Percentiles rank a stretch among this genome's conserved stretches.
Evolutionary conservation across 306 rosid species (phyloP).

Genomic region (Vigna hirtella): DNA sequence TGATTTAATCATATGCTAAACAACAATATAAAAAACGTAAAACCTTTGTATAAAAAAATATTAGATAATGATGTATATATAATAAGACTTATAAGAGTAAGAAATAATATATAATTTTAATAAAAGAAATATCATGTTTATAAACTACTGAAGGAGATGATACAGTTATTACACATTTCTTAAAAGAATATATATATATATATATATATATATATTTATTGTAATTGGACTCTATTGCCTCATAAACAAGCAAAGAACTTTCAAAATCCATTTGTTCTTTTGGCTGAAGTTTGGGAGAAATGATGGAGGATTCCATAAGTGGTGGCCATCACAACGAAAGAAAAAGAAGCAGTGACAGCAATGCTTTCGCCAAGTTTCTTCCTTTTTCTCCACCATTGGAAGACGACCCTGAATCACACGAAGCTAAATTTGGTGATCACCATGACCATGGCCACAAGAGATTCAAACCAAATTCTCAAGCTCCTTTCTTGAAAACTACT

Average conservation of each 20-base stretch:
- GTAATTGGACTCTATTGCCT: conserved; percentile 8
- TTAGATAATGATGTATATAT: no score
- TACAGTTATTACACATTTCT: no score
- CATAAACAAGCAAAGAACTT: conserved; percentile 19
- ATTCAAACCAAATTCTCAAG: conserved; percentile 28
- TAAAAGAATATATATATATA: no score
- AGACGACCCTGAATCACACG: conserved; percentile 6
- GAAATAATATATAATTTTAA: no score
- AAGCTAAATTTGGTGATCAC: conserved; percentile 16
- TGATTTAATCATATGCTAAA: no score
- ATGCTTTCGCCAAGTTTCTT: conserved; percentile 39
- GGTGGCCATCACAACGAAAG: conserved; percentile 19
- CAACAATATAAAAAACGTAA: no score
- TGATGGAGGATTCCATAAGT: conserved; percentile 15
- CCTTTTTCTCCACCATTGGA: conserved; percentile 37
- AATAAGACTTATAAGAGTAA: no score
- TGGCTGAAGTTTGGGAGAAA: background rate
- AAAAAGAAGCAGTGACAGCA: conserved; percentile 41
- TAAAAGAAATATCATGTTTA: no score
- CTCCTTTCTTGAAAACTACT: background rate
- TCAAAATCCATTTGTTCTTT: background rate
- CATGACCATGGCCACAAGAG: conserved; percentile 36
- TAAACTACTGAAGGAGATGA: no score
- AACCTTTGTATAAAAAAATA: no score
- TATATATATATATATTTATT: no score